These are phyloP conservation scores for Flaveria floridana DNA, from an alignment of 140 eudicot genomes.

Conservation along the genomic window DNA sequence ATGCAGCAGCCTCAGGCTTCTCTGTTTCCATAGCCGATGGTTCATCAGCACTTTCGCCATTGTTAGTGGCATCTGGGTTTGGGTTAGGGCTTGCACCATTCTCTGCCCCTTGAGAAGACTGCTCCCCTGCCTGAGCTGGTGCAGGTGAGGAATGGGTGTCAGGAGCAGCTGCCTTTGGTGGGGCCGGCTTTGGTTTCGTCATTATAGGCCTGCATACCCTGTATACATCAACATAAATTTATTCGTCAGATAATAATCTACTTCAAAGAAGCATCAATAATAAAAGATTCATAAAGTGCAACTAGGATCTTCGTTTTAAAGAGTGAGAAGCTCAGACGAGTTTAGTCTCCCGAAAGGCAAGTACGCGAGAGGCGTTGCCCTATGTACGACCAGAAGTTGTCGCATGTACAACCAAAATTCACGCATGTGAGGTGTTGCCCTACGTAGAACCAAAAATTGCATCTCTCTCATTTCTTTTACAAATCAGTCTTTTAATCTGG, in stretches of 20 bases:
- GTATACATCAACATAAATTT: conserved; percentile 14
- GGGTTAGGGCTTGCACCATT: conserved; percentile 17
- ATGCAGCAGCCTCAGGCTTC: conserved; percentile 44
- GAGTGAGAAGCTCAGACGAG: too few relatives aligned
- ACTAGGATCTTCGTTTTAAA: too few relatives aligned
- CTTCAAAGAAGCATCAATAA: neutral
- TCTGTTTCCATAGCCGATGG: conserved; percentile 58
- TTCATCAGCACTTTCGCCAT: conserved; percentile 29
- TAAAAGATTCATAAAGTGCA: too few relatives aligned
- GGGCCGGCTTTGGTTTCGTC: conserved; percentile 81
- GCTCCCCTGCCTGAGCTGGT: conserved; percentile 42
- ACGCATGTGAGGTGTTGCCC: too few relatives aligned
- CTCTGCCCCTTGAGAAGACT: conserved; percentile 43
- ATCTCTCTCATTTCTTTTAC: too few relatives aligned
- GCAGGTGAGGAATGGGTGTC: conserved; percentile 49
- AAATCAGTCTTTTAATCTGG: too few relatives aligned
- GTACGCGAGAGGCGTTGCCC: too few relatives aligned
- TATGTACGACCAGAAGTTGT: too few relatives aligned
- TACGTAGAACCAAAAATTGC: too few relatives aligned
- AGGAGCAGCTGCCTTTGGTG: conserved; percentile 59
- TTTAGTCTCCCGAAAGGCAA: too few relatives aligned
- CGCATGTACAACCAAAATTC: too few relatives aligned
- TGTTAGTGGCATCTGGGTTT: neutral
- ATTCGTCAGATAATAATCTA: neutral
- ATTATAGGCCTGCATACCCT: conserved; percentile 86